A percentile compares a stretch with the other conserved stretches of the same genome.
phyloP scores from a whole-genome alignment of 2,329 filamentous ascomycete genomes.

The Botrytis aclada region DNA sequence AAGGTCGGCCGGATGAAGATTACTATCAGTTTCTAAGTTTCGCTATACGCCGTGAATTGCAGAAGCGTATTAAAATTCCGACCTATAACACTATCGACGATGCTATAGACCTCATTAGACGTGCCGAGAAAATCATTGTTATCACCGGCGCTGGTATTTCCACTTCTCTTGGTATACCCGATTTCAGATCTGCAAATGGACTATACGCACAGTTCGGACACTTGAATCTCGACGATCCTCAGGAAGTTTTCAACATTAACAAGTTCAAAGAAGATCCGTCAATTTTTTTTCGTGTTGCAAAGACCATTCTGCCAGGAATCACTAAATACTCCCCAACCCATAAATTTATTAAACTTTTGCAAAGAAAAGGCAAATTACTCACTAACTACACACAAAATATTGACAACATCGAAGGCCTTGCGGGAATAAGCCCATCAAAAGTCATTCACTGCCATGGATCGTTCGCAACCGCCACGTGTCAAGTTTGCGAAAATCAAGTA shows the following conservation, averaged over 20 bases:
- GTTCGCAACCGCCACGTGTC: constrained; percentile 87
- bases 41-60: constrained; percentile 75
- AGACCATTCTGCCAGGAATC: constrained; percentile 80
- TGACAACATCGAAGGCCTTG: constrained; percentile 87
- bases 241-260: constrained; percentile 91
- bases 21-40: constrained; percentile 74
- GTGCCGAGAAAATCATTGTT: constrained; percentile 81
- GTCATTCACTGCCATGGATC: constrained; percentile 95
- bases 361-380: constrained; percentile 82
- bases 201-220: constrained; percentile 83
- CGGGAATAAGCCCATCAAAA: constrained; percentile 76
- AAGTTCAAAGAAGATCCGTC: constrained; percentile 82
- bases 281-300: constrained; percentile 88
- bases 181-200: constrained; percentile 90
- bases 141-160: constrained; percentile 96
- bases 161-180: constrained; percentile 92
- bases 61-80: constrained; percentile 74
- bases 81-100: constrained; percentile 86
- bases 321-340: constrained; percentile 88
- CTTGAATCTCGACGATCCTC: constrained; percentile 73
- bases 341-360: constrained; percentile 85
- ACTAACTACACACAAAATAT: constrained; percentile 99
- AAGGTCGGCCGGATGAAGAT: constrained; percentile 67
- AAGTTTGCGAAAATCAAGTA: constrained; percentile 74
- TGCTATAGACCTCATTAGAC: constrained; percentile 72